Evolutionary conservation across 768 basidiomycete genomes (phyloP).

Genomic region (Pleurotus ostreatus): DNA sequence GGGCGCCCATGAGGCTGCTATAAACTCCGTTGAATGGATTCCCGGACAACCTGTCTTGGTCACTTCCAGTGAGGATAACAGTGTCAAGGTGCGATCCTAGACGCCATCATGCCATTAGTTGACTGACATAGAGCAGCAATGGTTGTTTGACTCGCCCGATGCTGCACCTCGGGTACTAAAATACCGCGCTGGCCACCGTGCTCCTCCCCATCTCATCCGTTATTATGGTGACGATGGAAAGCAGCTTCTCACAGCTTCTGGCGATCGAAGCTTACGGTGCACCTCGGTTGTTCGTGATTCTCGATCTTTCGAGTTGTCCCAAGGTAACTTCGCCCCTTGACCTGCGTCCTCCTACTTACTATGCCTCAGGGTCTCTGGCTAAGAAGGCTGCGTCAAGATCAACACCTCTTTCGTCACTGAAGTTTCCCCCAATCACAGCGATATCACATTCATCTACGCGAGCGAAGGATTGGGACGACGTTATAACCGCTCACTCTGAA

Average conservation of each 20-base stretch:
- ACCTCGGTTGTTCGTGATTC: slow-evolving; percentile 95
- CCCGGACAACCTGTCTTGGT: slow-evolving; percentile 89
- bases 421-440: slow-evolving; percentile 76
- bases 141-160: slow-evolving; percentile 92
- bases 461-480: slow-evolving; percentile 96
- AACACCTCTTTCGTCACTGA: slow-evolving; percentile 76
- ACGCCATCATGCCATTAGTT: background rate
- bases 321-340: slow-evolving; percentile 47
- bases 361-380: slow-evolving; percentile 62
- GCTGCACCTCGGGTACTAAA: slow-evolving; percentile 84
- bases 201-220: slow-evolving; percentile 86
- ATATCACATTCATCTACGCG: slow-evolving; percentile 77
- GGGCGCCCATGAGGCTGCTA: slow-evolving; percentile 84
- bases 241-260: slow-evolving; percentile 82
- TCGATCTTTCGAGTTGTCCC: slow-evolving; percentile 89
- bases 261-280: slow-evolving; percentile 85
- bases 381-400: slow-evolving; percentile 79
- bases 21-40: slow-evolving; percentile 86
- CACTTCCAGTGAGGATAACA: slow-evolving; percentile 91
- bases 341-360: background rate
- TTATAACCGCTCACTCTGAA: slow-evolving; percentile 85
- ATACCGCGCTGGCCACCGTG: slow-evolving; percentile 87
- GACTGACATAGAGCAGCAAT: slow-evolving; percentile 64
- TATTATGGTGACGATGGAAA: slow-evolving; percentile 99
- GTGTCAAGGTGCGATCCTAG: slow-evolving; percentile 68